Base-by-base conservation (phyloP, 345 rosid species). In the Hibiscus syriacus region DNA sequence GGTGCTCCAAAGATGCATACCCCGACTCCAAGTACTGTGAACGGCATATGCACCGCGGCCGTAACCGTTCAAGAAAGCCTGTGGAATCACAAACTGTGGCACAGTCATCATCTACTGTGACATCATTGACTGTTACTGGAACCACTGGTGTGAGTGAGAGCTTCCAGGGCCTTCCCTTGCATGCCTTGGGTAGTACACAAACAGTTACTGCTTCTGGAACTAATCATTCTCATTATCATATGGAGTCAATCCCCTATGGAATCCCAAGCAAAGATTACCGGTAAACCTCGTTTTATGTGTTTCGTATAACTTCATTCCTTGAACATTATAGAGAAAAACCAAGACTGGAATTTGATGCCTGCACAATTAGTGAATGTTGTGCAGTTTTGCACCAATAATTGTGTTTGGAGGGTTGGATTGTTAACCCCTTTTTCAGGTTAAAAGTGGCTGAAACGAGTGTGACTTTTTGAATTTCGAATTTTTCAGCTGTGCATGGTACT, bases 1-100 rank as follows among this genome's bases (percentile, higher is more conserved):
- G 86, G 49, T 84, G 88, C 73, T 77, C 85, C 72, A 83, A 83
- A 77, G 85, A 81, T 8, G 85, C 87, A 6, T 73, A 81, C 75
- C 79, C 79, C 2, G 88, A 86, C 63, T 86, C 86, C 45, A 90
- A 92, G 81, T 92, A 92, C 76, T 92, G 98, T 58, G 96, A 92
- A 82, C 93, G 97, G 81, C 98, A 92, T 81, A 87, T 92, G 78
- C 96, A 92, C 83, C 97, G 97, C 52, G 98, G 98, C 76, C 86
- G 97, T 69, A 90, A 90, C 89, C 98, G 98, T 90, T 90, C 97
- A 90, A 92, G 97, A 92, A 92, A 92, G 97, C 98, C 89, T 85
- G 97, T 90, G 97, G 98, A 92, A 92, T 79, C 83, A 73, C 83
- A 81, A 77, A 76, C 81, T 69, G 69, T 81, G 70, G 73, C 75